Base-by-base conservation (phyloP, 1,139 yeast genomes). In the Suhomyces kunorum region DNA sequence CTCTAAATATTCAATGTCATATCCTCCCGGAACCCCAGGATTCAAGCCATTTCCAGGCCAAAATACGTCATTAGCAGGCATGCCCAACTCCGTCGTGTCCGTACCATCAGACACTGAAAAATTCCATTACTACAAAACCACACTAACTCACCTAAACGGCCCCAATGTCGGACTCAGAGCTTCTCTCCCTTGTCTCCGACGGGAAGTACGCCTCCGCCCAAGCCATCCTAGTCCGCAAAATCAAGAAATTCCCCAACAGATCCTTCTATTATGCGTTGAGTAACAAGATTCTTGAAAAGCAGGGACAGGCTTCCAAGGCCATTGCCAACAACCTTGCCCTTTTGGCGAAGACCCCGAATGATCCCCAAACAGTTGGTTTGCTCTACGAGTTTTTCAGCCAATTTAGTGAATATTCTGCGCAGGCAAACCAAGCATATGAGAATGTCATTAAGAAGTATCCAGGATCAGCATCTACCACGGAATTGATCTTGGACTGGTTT, bases 161-260 rank as follows among this genome's bases (percentile, higher is more conserved):
- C 22, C 29, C 18, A 14, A 61, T 63, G 67, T 46, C 56, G n/a
- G 63, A 61, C 32, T 40, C 46, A 13, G 54, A 61, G 36, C 61
- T 71, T 34, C 46, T 68, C 28, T 60, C 59, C 13, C 78, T 83
- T 11, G 72, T 84, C 30, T 78, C 77, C 23, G 66, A 69, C 23
- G 83, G 84, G 3, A 71, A 79, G 5, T 81, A 61, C 55, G 64
- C 68, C 32, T 66, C 66, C 43, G 92, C 94, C 0, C 67, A 68
- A 38, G 65, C 70, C 9, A 66, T 74, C 31, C 61, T 83, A 13
- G 65, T 68, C 27, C 71, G 74, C 42, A 78, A 78, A 50, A 58
- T 81, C 39, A 66, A 70, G 43, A 76, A 76, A 53, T 64, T 66
- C 42, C 94, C 95, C 1, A 68, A 73, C 25, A 71, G 73, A 39